A percentile compares a stretch with the other conserved stretches of the same genome.
phyloP scores from a whole-genome alignment of 1,284 basidiomycete species.

The Ustilago sp. region DNA sequence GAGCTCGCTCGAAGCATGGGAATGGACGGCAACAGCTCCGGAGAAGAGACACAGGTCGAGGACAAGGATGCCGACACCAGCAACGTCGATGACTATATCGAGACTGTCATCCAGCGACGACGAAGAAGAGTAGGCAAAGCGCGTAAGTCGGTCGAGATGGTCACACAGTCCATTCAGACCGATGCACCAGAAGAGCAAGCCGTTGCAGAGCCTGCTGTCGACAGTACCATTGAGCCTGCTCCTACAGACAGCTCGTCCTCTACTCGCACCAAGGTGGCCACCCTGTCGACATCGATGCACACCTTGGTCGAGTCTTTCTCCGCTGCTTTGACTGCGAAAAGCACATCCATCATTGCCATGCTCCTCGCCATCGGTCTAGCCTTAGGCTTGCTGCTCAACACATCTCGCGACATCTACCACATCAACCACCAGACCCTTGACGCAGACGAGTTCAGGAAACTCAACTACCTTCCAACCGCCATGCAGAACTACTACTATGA shows the following conservation, averaged over 20 bases:
- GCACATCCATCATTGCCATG: slow-evolving; percentile 10
- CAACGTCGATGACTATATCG: slow-evolving; percentile 49
- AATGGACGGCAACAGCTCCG: slow-evolving; percentile 30
- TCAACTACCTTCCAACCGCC: slow-evolving; percentile 32
- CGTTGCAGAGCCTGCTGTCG: slow-evolving; percentile 9
- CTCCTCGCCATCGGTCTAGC: slow-evolving; percentile 33
- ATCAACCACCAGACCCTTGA: slow-evolving; percentile 36
- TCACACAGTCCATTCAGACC: slow-evolving; percentile 41
- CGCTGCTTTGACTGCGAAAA: slow-evolving; percentile 12
- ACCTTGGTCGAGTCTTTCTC: not conserved
- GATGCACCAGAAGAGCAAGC: slow-evolving; percentile 8
- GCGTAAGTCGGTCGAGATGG: slow-evolving; percentile 41
- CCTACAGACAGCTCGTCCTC: not conserved
- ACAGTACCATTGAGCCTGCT: not conserved
- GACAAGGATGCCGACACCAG: slow-evolving; percentile 40
- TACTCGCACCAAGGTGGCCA: not conserved
- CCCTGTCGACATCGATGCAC: not conserved
- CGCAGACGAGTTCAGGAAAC: slow-evolving; percentile 41
- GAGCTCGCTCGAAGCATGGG: slow-evolving; percentile 47
- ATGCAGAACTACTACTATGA: slow-evolving; percentile 39
- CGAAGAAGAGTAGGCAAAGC: slow-evolving; percentile 42
- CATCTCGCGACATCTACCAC: slow-evolving; percentile 52
- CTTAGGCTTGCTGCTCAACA: slow-evolving; percentile 35
- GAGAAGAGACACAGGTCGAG: slow-evolving; percentile 48
- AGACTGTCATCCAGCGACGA: slow-evolving; percentile 50